Conservation (phyloP, 139 green algal genomes). For the Micractinium sp. region DNA sequence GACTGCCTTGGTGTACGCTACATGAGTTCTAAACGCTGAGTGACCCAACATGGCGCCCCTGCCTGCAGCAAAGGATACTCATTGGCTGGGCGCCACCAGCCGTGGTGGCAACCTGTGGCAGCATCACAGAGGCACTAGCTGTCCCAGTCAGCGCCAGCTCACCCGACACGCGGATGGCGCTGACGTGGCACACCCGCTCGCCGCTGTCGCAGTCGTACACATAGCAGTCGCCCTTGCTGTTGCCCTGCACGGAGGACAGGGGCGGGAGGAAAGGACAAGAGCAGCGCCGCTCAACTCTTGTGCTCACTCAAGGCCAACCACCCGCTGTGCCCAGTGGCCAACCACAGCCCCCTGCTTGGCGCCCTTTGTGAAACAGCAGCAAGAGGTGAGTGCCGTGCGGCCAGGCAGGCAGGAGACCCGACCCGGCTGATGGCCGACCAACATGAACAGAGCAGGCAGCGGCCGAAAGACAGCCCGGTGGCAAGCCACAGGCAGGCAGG, state of each 20-base stretch:
- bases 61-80: too few relatives aligned
- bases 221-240: slow-evolving; percentile 52
- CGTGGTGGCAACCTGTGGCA: background rate
- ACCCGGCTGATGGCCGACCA: too few relatives aligned
- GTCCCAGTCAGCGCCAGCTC: background rate
- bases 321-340: too few relatives aligned
- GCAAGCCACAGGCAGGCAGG: background rate
- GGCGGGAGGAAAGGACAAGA: background rate
- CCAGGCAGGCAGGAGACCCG: background rate
- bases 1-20: too few relatives aligned
- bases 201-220: slow-evolving; percentile 58
- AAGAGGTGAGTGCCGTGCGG: too few relatives aligned
- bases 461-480: background rate
- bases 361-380: too few relatives aligned
- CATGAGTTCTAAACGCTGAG: too few relatives aligned
- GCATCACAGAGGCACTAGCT: background rate
- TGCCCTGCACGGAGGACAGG: slow-evolving; percentile 49
- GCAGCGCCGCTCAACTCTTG: too few relatives aligned
- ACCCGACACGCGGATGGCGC: slow-evolving; percentile 38
- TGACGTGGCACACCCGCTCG: slow-evolving; percentile 37
- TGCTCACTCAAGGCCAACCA: too few relatives aligned
- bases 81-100: too few relatives aligned
- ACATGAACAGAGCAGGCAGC: background rate
- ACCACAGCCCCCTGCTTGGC: too few relatives aligned
- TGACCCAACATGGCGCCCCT: too few relatives aligned